Conservation (phyloP, 495 filamentous ascomycete species). For the Penicillium crystallinum region DNA sequence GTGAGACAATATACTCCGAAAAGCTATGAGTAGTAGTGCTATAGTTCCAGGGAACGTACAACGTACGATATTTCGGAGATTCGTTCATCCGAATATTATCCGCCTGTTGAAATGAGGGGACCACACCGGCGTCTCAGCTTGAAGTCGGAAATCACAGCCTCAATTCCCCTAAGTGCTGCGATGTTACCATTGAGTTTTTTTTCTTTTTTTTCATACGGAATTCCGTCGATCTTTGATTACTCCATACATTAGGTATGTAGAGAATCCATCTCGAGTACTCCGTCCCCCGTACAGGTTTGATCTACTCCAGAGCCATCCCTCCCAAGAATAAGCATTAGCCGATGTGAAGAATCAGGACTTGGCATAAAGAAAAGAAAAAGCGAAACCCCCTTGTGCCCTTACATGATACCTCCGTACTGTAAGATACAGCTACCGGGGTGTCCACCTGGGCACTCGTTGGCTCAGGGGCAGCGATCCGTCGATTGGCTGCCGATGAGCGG, state of each 20-base stretch:
- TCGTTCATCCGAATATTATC: neutral
- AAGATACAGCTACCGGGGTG: conserved; percentile 7
- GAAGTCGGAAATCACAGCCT: conserved; percentile 1
- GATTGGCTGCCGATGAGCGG: conserved; percentile 21
- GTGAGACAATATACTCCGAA: too few species aligned
- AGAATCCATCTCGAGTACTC: neutral
- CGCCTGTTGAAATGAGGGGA: conserved; percentile 10
- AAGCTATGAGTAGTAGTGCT: neutral
- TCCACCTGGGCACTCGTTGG: conserved; percentile 7
- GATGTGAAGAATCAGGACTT: neutral
- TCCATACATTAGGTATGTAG: too few species aligned
- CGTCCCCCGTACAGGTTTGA: neutral
- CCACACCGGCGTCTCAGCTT: conserved; percentile 17
- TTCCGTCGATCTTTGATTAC: too few species aligned
- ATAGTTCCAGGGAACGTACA: neutral
- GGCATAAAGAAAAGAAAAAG: neutral
- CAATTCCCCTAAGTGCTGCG: too few species aligned
- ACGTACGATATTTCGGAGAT: neutral
- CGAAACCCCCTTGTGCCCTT: conserved; percentile 1
- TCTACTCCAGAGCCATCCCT: too few species aligned
- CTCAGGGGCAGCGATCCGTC: conserved; percentile 18
- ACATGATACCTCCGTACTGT: neutral
- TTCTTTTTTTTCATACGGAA: too few species aligned
- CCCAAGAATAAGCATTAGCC: conserved; percentile 2
- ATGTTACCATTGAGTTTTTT: too few species aligned